Conservation (phyloP, 2,329 filamentous ascomycete genomes). For the Tricladium varicosporioides region DNA sequence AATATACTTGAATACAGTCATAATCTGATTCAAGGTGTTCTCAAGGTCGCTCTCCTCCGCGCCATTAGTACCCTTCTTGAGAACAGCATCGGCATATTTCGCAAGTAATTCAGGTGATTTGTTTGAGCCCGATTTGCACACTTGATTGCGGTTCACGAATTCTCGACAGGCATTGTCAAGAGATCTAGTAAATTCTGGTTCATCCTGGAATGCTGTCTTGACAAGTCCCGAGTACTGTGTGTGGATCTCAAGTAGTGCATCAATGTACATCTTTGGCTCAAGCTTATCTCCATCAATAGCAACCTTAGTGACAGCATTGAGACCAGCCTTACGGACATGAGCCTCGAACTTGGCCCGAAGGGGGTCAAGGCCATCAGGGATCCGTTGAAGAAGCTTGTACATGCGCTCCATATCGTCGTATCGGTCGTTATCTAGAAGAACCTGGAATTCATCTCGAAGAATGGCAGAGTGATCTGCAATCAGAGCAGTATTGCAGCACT, state of each 20-base stretch:
- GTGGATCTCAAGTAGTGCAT: conserved; percentile 91
- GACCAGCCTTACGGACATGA: conserved; percentile 86
- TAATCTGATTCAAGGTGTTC: conserved; percentile 83
- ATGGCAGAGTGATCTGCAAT: conserved; percentile 84
- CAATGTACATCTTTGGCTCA: conserved; percentile 95
- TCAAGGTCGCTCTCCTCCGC: conserved; percentile 94
- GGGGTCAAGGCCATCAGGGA: conserved; percentile 88
- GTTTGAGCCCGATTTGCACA: conserved; percentile 90
- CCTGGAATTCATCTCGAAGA: conserved; percentile 94
- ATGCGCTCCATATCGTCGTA: conserved; percentile 95
- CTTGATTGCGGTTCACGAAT: conserved; percentile 96
- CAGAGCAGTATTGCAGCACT: conserved; percentile 81
- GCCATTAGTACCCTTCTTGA: conserved; percentile 90
- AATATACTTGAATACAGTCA: conserved; percentile 99
- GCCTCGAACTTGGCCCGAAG: conserved; percentile 84
- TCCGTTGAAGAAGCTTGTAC: conserved; percentile 87
- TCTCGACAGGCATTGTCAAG: conserved; percentile 96
- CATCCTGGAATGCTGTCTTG: conserved; percentile 87
- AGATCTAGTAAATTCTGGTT: conserved; percentile 94
- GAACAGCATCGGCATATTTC: conserved; percentile 88
- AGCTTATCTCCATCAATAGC: conserved; percentile 83
- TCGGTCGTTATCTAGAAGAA: conserved; percentile 88
- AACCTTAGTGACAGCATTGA: conserved; percentile 87
- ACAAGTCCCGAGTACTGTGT: conserved; percentile 90
- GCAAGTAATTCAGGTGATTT: conserved; percentile 93